Evolutionary conservation across 2,329 filamentous ascomycete species (phyloP), one percentile per base, ranked within the genome.

Genomic region (Ceratocystis destructans): DNA sequence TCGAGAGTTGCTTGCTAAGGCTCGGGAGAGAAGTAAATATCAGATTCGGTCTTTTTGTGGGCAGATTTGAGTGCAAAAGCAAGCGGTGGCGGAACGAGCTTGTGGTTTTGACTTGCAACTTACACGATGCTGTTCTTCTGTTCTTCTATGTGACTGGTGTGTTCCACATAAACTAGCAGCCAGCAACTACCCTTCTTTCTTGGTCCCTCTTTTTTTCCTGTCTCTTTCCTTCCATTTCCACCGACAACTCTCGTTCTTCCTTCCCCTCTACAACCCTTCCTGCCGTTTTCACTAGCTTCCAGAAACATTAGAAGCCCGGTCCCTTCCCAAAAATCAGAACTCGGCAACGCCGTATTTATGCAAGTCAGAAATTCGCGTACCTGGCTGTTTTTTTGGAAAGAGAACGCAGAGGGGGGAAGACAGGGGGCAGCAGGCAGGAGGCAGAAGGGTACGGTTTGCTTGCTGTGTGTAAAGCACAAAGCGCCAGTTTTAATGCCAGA

Each of bases 281-380:
- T 25, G 50, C 50, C 50, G 12, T 15, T 12, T 17, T n/a, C 20
- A 7, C 48, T 53, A 20, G 48, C 48, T 25, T 28, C 53, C 20
- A 57, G 48, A 50, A 50, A 22, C 48, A 50, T 22, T 50, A 12
- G 48, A 41, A 15, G 12, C 37, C 37, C 37, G 37, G 37, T 41
- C 37, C 37, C 37, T 41, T 53, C 22, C 48, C 10, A 53, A 25
- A 22, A 53, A 25, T 12, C 22, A 31, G 20, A 31, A 12, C 53
- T 31, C 53, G 53, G 53, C 53, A 57, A 57, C 33, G 53, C 53
- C 53, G 53, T 57, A 57, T 57, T 57, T 17, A 57, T 57, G 53
- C 53, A 33, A 33, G 53, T 31, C 53, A 57, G 25, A 15, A 20
- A 28, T 57, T 57, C 25, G 25, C 53, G 53, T 57, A 57, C 53